A percentile compares a stretch with the other conserved stretches of the same genome.
phyloP scores from a whole-genome alignment of 352 stramenopile genomes.

The Phytophthora quininea region DNA sequence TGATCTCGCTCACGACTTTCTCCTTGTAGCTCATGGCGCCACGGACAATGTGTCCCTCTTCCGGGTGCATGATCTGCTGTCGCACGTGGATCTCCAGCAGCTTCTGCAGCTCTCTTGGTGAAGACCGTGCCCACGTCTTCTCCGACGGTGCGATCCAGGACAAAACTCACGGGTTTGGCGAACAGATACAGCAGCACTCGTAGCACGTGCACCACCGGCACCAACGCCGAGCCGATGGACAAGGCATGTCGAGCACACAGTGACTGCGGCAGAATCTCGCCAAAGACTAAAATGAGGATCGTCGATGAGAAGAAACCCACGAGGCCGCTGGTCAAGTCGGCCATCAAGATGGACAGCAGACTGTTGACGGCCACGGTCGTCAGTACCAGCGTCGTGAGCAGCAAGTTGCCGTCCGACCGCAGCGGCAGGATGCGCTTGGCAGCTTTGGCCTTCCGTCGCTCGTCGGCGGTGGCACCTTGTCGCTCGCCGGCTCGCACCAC shows the following conservation, averaged over 20 bases:
- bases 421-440: slow-evolving; percentile 87
- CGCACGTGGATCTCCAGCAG: slow-evolving; percentile 97
- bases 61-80: slow-evolving; percentile 89
- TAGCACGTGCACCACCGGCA: slow-evolving; percentile 95
- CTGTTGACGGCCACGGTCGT: slow-evolving; percentile 98
- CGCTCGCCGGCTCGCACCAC: slow-evolving; percentile 92
- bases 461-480: slow-evolving; percentile 59
- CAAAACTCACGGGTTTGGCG: slow-evolving; percentile 88
- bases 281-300: slow-evolving; percentile 94
- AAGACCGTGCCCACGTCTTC: slow-evolving; percentile 97
- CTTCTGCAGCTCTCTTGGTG: slow-evolving; percentile 90
- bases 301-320: slow-evolving; percentile 96
- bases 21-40: slow-evolving; percentile 81
- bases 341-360: slow-evolving; percentile 97
- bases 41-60: slow-evolving; percentile 96
- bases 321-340: slow-evolving; percentile 86
- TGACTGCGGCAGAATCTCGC: slow-evolving; percentile 93
- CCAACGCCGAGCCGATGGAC: slow-evolving; percentile 53
- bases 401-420: slow-evolving; percentile 93
- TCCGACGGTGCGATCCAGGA: slow-evolving; percentile 93
- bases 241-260: slow-evolving; percentile 95
- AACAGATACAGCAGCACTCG: slow-evolving; percentile 92
- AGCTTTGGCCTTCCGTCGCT: slow-evolving; percentile 54
- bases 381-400: slow-evolving; percentile 97
- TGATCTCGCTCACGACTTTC: slow-evolving; percentile 89